Conservation (phyloP, 2,329 filamentous ascomycete species). For the Diplocarpon rosae region DNA sequence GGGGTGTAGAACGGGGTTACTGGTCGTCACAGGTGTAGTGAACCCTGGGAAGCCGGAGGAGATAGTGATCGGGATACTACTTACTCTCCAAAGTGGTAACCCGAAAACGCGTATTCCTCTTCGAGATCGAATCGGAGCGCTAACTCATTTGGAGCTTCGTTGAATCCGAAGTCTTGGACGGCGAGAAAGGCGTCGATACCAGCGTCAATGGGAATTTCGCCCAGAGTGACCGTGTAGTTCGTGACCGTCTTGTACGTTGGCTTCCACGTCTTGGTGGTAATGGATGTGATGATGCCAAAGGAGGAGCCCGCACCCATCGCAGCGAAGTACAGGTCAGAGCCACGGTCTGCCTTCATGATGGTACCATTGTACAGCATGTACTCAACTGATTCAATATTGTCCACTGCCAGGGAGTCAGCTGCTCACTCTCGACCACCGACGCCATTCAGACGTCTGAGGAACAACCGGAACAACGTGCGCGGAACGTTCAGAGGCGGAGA, state of each 20-base stretch:
- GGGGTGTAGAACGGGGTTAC: too few species aligned
- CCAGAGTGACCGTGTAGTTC: constrained; percentile 6
- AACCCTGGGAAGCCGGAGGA: too few species aligned
- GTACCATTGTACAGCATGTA: constrained; percentile 15
- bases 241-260: constrained; percentile 3
- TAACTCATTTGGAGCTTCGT: constrained; percentile 10
- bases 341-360: neutral
- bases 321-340: constrained; percentile 10
- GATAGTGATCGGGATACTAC: constrained; percentile 2
- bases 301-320: constrained; percentile 9
- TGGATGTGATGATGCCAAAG: constrained; percentile 7
- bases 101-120: constrained; percentile 1
- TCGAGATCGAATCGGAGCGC: constrained; percentile 7
- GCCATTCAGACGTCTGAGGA: too few species aligned
- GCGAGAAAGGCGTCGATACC: neutral
- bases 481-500: too few species aligned
- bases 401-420: neutral
- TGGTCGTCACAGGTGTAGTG: too few species aligned
- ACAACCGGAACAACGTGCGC: too few species aligned
- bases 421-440: too few species aligned
- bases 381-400: constrained; percentile 6
- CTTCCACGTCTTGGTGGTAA: constrained; percentile 10
- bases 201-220: neutral
- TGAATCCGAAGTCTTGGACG: constrained; percentile 10
- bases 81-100: constrained; percentile 10